Conservation (phyloP, 441 rosid species). For the Pelargonium citronellum region DNA sequence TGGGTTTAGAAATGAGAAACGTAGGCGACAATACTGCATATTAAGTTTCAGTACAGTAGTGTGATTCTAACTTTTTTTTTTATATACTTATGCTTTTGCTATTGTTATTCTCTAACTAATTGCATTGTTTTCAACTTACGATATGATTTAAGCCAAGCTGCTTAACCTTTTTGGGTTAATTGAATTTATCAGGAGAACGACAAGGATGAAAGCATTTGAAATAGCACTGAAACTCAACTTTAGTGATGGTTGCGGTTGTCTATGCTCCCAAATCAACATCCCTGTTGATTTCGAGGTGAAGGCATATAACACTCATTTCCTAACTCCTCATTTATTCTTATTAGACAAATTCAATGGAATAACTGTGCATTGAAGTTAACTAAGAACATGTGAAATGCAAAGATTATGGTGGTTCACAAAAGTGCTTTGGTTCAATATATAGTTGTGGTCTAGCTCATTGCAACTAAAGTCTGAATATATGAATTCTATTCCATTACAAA, state of each 20-base stretch:
- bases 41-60: not conserved
- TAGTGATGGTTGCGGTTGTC: slow-evolving; percentile 75
- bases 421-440: not conserved
- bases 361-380: not conserved
- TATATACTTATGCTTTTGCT: not conserved
- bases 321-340: not conserved
- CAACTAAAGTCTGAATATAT: too few species aligned
- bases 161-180: not conserved
- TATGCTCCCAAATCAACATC: slow-evolving; percentile 43
- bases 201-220: slow-evolving; percentile 49
- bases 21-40: not conserved
- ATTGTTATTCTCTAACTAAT: not conserved
- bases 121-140: not conserved
- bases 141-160: not conserved
- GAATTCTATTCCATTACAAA: not conserved
- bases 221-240: slow-evolving; percentile 62
- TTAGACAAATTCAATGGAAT: not conserved
- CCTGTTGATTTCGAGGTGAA: slow-evolving; percentile 70
- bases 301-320: slow-evolving; percentile 6
- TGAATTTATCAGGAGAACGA: slow-evolving; percentile 59
- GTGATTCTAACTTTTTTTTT: not conserved
- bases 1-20: not conserved
- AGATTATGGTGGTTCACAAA: not conserved
- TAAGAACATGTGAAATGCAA: not conserved
- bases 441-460: not conserved